A percentile compares a stretch with the other conserved stretches of the same genome.
Evolutionary conservation across 306 rosid genomes (phyloP).

Genomic region (Pyrus pyrifolia): DNA sequence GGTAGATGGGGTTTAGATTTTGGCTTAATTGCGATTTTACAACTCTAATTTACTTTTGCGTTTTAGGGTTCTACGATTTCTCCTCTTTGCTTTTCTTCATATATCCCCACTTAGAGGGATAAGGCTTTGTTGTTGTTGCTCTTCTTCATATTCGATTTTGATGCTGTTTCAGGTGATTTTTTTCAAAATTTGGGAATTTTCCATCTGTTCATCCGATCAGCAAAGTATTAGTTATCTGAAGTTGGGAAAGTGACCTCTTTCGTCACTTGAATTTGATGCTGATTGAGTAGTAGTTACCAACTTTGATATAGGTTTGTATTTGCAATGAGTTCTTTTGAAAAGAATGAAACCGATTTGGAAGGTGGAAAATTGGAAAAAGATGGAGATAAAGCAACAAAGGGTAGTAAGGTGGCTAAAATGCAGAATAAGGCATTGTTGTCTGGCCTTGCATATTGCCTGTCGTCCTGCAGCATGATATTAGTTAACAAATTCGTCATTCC

Average conservation of each 20-base stretch:
- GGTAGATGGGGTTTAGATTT: no score
- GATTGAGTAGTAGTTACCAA: no score
- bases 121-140: background rate
- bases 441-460: conserved; percentile 83
- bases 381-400: conserved; percentile 33
- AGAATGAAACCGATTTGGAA: conserved; percentile 58
- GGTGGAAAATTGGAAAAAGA: conserved; percentile 50
- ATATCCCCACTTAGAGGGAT: no score
- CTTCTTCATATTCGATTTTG: background rate
- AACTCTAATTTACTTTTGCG: no score
- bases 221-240: background rate
- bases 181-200: background rate
- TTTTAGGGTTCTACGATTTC: no score
- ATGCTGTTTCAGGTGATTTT: background rate
- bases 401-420: conserved; percentile 37
- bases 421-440: conserved; percentile 80
- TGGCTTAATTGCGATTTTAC: no score
- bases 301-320: conserved; percentile 15
- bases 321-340: conserved; percentile 52
- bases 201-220: background rate
- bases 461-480: conserved; percentile 92
- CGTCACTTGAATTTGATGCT: background rate
- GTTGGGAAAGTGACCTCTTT: background rate
- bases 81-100: no score
- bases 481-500: conserved; percentile 89